These are phyloP conservation scores for Mycosarcoma mackinlayi DNA, from an alignment of 1,284 basidiomycete genomes.

Conservation along the genomic window DNA sequence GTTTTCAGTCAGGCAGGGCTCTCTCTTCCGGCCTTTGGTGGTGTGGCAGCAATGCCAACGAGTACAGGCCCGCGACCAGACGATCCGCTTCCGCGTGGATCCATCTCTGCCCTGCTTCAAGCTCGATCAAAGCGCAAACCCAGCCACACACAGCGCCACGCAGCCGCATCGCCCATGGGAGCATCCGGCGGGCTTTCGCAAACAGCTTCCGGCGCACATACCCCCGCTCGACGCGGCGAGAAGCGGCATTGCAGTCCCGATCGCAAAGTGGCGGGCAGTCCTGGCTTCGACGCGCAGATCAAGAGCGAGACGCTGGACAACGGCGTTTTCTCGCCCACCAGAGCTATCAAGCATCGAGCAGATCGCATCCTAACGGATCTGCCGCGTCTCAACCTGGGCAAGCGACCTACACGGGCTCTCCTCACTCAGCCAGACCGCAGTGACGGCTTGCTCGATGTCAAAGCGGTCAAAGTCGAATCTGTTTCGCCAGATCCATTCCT, in stretches of 20 bases:
- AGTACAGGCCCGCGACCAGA: conserved; percentile 43
- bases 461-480: conserved; percentile 25
- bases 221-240: conserved; percentile 54
- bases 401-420: conserved; percentile 24
- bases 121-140: conserved; percentile 40
- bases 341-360: conserved; percentile 21
- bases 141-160: conserved; percentile 14
- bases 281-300: conserved; percentile 3
- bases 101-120: conserved; percentile 34
- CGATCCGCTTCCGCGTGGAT: conserved; percentile 57
- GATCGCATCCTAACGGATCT: conserved; percentile 41
- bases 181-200: conserved; percentile 1
- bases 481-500: conserved; percentile 35
- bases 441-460: conserved; percentile 21
- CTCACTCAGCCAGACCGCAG: background rate
- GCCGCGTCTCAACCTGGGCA: conserved; percentile 42
- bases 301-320: background rate
- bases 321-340: conserved; percentile 9
- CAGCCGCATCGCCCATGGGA: conserved; percentile 6
- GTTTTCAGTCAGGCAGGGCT: conserved; percentile 48
- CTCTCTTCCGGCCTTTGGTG: conserved; percentile 29
- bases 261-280: conserved; percentile 35
- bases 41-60: conserved; percentile 5
- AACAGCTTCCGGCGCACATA: conserved; percentile 22
- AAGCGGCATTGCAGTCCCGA: conserved; percentile 37